Base-by-base conservation (phyloP, 805 yeast genomes). In the Sugiyamaella qingdaonensis region DNA sequence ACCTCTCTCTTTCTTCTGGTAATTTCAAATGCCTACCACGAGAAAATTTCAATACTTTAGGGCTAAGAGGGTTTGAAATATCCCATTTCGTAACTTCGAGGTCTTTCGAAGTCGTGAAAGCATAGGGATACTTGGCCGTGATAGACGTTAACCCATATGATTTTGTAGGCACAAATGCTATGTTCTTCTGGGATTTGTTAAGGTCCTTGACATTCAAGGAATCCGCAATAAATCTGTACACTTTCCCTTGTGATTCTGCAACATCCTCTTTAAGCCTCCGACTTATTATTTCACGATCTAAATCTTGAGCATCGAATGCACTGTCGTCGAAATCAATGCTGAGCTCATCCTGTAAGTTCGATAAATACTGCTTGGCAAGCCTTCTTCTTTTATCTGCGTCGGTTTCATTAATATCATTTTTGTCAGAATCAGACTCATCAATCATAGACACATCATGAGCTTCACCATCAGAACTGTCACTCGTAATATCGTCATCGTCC, bases 331-430 rank as follows among this genome's bases (percentile, higher is more conserved):
- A 21, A 13, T 51, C 66, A 33, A 18, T 39, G 13, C 14, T 16
- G 5, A 68, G 56, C 56, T 85, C 88, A 2, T 74, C 71, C 66
- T 86, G 82, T 63, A 94, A 72, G 64, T 86, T 86, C 45, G 85
- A 90, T 57, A 94, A 73, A 68, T 94, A 94, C 69, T 91, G 94
- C 69, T 90, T 90, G 14, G 98, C 98, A 55, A 94, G 76, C 64
- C 98, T 77, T 71, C 99, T 81, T 70, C 99, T 81, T 70, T 88
- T 90, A 64, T 94, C 99, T 0, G 96, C 95, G 8, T 91, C 95
- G 46, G 81, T 52, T 48, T 52, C 54, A 44, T 52, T 56, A 50
- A 39, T 54, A 19, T 47, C 56, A 37, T 46, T 56, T 24, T 52
- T 61, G 19, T 51, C 59, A 54, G 43, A 54, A 14, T 16, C 14